phyloP scores from a whole-genome alignment of 192 early-diverging fungal species.

The Linnemannia zychae region DNA sequence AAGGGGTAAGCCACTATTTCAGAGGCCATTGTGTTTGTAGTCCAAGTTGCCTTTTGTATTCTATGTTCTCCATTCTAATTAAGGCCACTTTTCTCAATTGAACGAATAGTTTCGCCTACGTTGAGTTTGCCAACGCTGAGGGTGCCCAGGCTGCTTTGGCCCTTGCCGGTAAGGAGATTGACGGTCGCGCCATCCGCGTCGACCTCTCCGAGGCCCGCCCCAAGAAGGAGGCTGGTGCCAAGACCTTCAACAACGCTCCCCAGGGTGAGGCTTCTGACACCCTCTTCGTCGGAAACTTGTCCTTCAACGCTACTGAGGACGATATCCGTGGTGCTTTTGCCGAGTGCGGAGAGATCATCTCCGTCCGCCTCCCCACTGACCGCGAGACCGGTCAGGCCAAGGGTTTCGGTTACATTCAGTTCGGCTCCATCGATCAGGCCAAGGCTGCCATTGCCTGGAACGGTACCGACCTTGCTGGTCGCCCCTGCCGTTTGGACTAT shows the following conservation, averaged over 20 bases:
- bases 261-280: conserved; percentile 72
- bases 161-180: conserved; percentile 76
- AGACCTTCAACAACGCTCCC: conserved; percentile 35
- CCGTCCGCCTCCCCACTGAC: conserved; percentile 78
- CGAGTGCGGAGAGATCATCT: conserved; percentile 71
- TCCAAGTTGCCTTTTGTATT: no score
- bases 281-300: conserved; percentile 85
- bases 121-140: conserved; percentile 78
- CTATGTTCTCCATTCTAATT: background rate
- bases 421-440: conserved; percentile 71
- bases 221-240: conserved; percentile 61
- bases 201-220: conserved; percentile 75
- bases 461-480: conserved; percentile 79
- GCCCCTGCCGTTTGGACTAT: conserved; percentile 88
- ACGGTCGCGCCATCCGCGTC: conserved; percentile 83
- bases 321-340: conserved; percentile 66
- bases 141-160: conserved; percentile 75
- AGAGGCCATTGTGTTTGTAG: background rate
- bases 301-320: conserved; percentile 73
- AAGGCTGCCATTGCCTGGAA: conserved; percentile 83
- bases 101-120: conserved; percentile 79
- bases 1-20: conserved; percentile 66
- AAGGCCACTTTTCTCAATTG: background rate
- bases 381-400: conserved; percentile 78
- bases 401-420: conserved; percentile 94